Evolutionary conservation across 2,329 filamentous ascomycete species (phyloP).

Genomic region (Thelonectria discophora): DNA sequence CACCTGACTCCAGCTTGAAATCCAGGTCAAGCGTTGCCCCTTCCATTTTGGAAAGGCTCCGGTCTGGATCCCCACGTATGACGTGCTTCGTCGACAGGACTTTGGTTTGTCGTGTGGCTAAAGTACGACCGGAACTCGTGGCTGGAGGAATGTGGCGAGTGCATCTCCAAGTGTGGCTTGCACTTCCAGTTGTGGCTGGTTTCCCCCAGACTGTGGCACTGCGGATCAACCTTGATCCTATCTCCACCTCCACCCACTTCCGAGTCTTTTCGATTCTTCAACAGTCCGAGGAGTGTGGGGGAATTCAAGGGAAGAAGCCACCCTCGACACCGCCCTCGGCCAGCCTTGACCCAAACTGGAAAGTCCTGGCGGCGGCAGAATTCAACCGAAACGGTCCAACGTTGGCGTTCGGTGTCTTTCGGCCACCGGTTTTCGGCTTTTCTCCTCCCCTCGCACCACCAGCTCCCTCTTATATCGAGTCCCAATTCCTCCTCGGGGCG

Average conservation of each 20-base stretch:
- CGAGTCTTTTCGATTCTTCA: background rate
- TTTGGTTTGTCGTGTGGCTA: background rate
- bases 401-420: conserved; percentile 23
- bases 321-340: conserved; percentile 16
- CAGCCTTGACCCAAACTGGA: conserved; percentile 13
- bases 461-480: conserved; percentile 19
- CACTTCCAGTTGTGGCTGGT: no score
- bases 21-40: conserved; percentile 9
- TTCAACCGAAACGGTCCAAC: conserved; percentile 24
- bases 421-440: conserved; percentile 28
- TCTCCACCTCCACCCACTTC: background rate
- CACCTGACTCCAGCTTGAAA: conserved; percentile 11
- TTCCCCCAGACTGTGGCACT: background rate
- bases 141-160: background rate
- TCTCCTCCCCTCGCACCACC: conserved; percentile 21
- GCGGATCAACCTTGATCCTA: conserved; percentile 15
- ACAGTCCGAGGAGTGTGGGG: conserved; percentile 1
- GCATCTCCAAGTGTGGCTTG: background rate
- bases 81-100: conserved; percentile 2
- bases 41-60: conserved; percentile 10
- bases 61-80: conserved; percentile 5
- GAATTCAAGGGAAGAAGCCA: conserved; percentile 3
- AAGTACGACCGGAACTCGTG: background rate
- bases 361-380: conserved; percentile 24
- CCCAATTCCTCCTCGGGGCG: conserved; percentile 15